Base-by-base conservation (phyloP, 768 basidiomycete genomes). In the Collybia nuda region DNA sequence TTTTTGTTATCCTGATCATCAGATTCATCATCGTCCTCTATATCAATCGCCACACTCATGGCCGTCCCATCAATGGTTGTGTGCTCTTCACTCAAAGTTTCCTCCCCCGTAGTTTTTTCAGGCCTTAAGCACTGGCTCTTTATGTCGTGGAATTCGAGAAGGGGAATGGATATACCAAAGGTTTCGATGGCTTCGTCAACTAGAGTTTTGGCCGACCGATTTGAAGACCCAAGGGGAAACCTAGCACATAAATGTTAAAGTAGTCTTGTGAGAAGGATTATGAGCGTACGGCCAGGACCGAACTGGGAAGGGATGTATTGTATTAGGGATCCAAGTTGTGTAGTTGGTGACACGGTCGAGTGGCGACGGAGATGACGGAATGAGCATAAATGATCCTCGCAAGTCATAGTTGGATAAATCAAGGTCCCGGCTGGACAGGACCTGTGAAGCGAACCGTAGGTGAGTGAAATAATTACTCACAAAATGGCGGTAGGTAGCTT, bases 371-470 rank as follows among this genome's bases (percentile, higher is more conserved):
- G 64, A 54, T 2, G 62, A 62, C 2, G 69, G 71, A 42, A 69
- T 48, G n/a, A 73, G 63, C 12, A 68, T 61, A 18, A 73, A 67
- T 6, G 70, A 67, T 3, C 65, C 73, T 17, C 70, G 65, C 26
- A 74, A 58, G 55, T 74, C 70, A 23, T 66, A 63, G 41, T 59
- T 61, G 3, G 56, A 52, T 32, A 73, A 53, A 3, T 61, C 45
- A 1, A 37, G n/a, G 7, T 56, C 56, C 45, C 58, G 63, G 44
- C 67, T 69, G 37, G 15, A 32, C 8, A 43, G n/a, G 35, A 24
- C 12, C 12, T 12, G 32, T 40, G 19, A 44, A 32, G 9, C 15
- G 18, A 22, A 18, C 17, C 1, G 3, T 38, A 36, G 24, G 24
- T 26, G 7, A 14, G 24, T 29, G 50, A 23, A 26, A 24, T 18